Base-by-base conservation (phyloP, 768 basidiomycete species). In the Amanita pseudoporphyria region DNA sequence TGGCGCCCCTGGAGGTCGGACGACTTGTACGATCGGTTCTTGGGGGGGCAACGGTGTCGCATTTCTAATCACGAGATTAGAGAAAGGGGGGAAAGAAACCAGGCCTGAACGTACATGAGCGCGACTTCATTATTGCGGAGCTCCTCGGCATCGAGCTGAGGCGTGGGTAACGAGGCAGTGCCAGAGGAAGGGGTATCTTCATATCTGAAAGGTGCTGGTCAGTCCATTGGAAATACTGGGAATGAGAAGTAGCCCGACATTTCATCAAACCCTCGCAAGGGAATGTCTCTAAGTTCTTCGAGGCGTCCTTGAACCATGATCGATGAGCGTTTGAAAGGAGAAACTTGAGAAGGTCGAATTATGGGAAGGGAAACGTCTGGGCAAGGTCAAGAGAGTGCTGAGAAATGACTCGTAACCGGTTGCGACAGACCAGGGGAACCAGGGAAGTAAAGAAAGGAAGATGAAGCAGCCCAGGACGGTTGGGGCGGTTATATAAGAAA, bases 1-100 rank as follows among this genome's bases (percentile, higher is more conserved):
- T 9, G 78, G 79, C 24, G 79, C 74, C 3, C 61, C 66, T 14
- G 74, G 71, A 31, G 64, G 56, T 48, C 60, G 54, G 47, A 68
- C 57, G 37, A 57, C 54, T 24, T 53, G 53, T 31, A 64, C 61
- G 45, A 47, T 54, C n/a, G 55, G 45, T 32, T 55, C 58, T 58
- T 57, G 22, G 54, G 51, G 47, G 40, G 45, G 58, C 53, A 53
- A 28, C 42, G 45, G 51, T 35, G 49, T 22, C 47, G 50, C 40
- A 56, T 61, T 47, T 13, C 40, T 40, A 37, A 28, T 44, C 45
- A 26, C 54, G 40, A 26, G 51, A 47, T 32, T 33, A 58, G 44
- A 54, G n/a, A 18, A n/a, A 31, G 24, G 10, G 19, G 38, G 10
- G 6, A 21, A 19, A 45, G 28, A 32, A 22, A 31, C 30, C 4